Conservation (phyloP, 2,329 filamentous ascomycete genomes). For the Colletotrichum tofieldiae region DNA sequence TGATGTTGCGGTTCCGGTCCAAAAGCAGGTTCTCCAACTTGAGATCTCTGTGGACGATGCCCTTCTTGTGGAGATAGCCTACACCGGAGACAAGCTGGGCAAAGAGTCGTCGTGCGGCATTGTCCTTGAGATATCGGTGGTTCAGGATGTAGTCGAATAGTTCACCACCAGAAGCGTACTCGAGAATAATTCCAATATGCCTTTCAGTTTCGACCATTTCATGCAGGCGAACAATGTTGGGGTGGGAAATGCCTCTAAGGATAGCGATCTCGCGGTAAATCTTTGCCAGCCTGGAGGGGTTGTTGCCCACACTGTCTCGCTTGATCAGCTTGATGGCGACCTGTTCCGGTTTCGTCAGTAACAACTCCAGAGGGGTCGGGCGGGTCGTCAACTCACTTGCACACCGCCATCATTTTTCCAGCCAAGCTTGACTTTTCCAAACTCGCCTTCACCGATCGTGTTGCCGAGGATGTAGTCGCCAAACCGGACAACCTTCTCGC, state of each 20-base stretch:
- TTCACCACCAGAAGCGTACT: constrained; percentile 97
- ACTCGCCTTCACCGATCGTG: constrained; percentile 97
- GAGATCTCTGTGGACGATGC: constrained; percentile 96
- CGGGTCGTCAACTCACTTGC: constrained; percentile 58
- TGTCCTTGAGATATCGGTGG: constrained; percentile 95
- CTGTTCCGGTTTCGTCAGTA: constrained; percentile 58
- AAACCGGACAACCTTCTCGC: constrained; percentile 84
- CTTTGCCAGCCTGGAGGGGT: constrained; percentile 91
- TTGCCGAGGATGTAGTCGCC: constrained; percentile 97
- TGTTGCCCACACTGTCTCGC: constrained; percentile 88
- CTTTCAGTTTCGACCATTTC: constrained; percentile 99
- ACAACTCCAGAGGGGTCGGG: constrained; percentile 23
- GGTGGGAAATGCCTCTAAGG: constrained; percentile 87
- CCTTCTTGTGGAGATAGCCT: constrained; percentile 97
- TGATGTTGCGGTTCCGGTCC: constrained; percentile 98
- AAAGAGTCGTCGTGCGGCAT: constrained; percentile 90
- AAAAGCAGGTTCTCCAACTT: constrained; percentile 97
- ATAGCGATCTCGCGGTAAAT: constrained; percentile 98
- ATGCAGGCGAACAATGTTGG: constrained; percentile 96
- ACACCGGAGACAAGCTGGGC: constrained; percentile 97
- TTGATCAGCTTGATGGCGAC: constrained; percentile 99
- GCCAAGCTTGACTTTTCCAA: constrained; percentile 93
- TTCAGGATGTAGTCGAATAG: constrained; percentile 99
- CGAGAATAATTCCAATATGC: constrained; percentile 97
- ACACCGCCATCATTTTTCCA: constrained; percentile 43